Conservation (phyloP, 352 stramenopile genomes). For the Globisporangium okanoganense region DNA sequence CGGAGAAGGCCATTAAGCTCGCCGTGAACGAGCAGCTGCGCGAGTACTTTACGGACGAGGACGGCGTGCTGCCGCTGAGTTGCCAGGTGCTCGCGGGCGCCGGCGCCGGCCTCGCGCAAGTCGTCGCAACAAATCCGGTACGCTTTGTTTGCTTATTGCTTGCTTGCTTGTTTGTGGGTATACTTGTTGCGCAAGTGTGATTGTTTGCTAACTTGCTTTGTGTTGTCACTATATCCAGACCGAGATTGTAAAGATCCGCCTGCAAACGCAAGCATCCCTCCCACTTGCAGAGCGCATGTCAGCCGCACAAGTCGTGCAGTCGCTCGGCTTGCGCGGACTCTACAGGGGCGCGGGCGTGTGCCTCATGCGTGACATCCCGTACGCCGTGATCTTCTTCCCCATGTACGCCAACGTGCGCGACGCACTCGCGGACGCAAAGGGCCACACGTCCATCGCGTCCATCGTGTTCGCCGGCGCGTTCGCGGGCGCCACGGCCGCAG, state of each 20-base stretch:
- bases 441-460: conserved; percentile 49
- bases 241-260: conserved; percentile 91
- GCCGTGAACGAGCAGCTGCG: conserved; percentile 90
- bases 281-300: conserved; percentile 55
- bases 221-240: conserved; percentile 37
- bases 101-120: conserved; percentile 75
- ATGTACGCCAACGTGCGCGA: conserved; percentile 76
- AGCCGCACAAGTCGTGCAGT: conserved; percentile 51
- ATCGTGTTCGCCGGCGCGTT: conserved; percentile 61
- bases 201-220: conserved; percentile 8
- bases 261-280: conserved; percentile 83
- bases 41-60: conserved; percentile 53
- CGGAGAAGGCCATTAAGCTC: conserved; percentile 91
- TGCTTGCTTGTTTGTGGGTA: not conserved
- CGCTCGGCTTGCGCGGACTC: conserved; percentile 74
- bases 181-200: not conserved
- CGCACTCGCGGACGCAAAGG: conserved; percentile 40
- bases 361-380: conserved; percentile 90
- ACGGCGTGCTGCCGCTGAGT: conserved; percentile 55
- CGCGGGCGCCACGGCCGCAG: conserved; percentile 59
- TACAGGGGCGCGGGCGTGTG: conserved; percentile 87
- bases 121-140: conserved; percentile 85
- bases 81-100: conserved; percentile 67
- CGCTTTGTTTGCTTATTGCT: no score
- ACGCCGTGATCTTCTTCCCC: conserved; percentile 93